A percentile compares a stretch with the other conserved stretches of the same genome.
Conservation (phyloP, 2,329 filamentous ascomycete genomes). For the Podosphaera leucotricha region DNA sequence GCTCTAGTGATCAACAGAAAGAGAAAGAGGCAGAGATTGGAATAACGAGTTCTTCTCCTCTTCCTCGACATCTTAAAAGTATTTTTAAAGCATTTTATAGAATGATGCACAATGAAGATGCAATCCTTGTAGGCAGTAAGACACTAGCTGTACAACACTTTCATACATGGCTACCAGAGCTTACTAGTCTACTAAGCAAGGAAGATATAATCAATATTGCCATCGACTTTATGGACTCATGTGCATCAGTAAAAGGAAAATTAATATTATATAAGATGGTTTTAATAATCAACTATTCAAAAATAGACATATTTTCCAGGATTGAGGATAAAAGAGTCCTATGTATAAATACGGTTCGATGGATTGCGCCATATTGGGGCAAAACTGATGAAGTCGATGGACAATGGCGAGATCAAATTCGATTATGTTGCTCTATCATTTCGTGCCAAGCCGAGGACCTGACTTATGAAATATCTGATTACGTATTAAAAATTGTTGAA, state of each 20-base stretch:
- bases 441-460: slow-evolving; percentile 64
- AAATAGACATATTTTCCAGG: slow-evolving; percentile 58
- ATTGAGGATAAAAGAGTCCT: slow-evolving; percentile 51
- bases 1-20: slow-evolving; percentile 64
- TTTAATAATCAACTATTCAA: slow-evolving; percentile 76
- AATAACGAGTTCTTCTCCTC: slow-evolving; percentile 50
- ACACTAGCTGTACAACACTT: slow-evolving; percentile 91
- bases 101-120: slow-evolving; percentile 70
- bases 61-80: slow-evolving; percentile 59
- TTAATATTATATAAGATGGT: slow-evolving; percentile 79
- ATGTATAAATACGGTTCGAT: slow-evolving; percentile 60
- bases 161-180: slow-evolving; percentile 88
- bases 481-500: slow-evolving; percentile 74
- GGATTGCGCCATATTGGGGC: slow-evolving; percentile 90
- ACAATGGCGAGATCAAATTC: slow-evolving; percentile 81
- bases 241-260: slow-evolving; percentile 68
- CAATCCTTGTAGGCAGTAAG: slow-evolving; percentile 77
- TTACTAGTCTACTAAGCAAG: slow-evolving; percentile 49
- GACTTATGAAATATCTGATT: slow-evolving; percentile 61
- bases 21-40: slow-evolving; percentile 65
- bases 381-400: slow-evolving; percentile 39
- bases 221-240: slow-evolving; percentile 84
- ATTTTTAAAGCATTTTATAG: slow-evolving; percentile 79
- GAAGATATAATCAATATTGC: slow-evolving; percentile 81
- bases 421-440: slow-evolving; percentile 78